Conservation (phyloP, 352 stramenopile genomes). For the Pythium rishiriense region DNA sequence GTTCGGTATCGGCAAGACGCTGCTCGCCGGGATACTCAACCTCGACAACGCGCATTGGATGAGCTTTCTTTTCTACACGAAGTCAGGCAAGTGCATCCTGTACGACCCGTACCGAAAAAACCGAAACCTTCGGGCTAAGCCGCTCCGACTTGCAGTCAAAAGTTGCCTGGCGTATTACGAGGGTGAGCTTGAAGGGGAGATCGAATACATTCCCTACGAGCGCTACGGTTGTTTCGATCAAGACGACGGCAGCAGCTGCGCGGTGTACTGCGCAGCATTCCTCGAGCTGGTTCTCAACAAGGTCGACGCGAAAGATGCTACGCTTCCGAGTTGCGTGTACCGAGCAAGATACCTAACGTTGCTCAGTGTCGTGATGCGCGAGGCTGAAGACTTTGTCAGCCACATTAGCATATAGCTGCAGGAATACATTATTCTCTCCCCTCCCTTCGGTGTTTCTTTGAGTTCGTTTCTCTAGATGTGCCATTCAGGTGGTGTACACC, state of each 20-base stretch:
- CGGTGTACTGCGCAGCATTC: neutral
- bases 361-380: neutral
- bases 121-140: neutral
- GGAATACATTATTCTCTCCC: neutral
- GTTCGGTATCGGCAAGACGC: neutral
- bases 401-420: neutral
- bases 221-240: neutral
- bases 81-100: neutral
- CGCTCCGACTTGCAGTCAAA: neutral
- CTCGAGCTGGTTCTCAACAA: neutral
- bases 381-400: neutral
- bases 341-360: neutral
- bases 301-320: neutral
- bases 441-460: neutral
- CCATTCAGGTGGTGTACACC: too few relatives aligned
- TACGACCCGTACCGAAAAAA: neutral
- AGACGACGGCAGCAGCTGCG: neutral
- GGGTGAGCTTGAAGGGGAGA: neutral
- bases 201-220: neutral
- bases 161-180: neutral
- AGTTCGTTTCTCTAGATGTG: too few relatives aligned
- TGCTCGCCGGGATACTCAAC: neutral
- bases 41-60: neutral
- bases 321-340: neutral
- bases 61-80: neutral